Conservation (phyloP, 108 stramenopile genomes). For the Pseudonitzschia pungens region DNA sequence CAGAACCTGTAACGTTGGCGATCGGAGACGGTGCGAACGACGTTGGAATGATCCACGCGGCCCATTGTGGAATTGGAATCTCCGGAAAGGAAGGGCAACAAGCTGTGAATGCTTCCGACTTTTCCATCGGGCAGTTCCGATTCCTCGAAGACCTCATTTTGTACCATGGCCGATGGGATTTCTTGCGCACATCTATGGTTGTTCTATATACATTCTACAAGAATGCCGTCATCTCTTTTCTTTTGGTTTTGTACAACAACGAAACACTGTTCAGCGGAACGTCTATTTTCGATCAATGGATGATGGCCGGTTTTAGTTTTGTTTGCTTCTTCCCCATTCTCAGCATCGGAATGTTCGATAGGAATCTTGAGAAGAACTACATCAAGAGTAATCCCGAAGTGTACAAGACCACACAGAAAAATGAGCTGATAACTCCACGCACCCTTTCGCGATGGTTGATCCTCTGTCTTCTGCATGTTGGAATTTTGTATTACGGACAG, state of each 20-base stretch:
- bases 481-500: slow-evolving; percentile 69
- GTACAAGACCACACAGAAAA: slow-evolving; percentile 71
- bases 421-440: slow-evolving; percentile 70
- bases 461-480: slow-evolving; percentile 60
- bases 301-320: slow-evolving; percentile 86
- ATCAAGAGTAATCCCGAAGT: slow-evolving; percentile 72
- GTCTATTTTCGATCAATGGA: slow-evolving; percentile 80
- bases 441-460: slow-evolving; percentile 67
- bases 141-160: slow-evolving; percentile 88
- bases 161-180: slow-evolving; percentile 97
- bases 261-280: slow-evolving; percentile 82
- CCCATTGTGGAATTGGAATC: slow-evolving; percentile 94
- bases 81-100: slow-evolving; percentile 96
- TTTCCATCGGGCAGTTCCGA: slow-evolving; percentile 92
- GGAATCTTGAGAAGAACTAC: slow-evolving; percentile 85
- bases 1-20: slow-evolving; percentile 92
- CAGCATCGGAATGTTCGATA: slow-evolving; percentile 88
- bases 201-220: slow-evolving; percentile 98
- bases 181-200: slow-evolving; percentile 84
- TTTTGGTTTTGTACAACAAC: slow-evolving; percentile 64
- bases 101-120: slow-evolving; percentile 95
- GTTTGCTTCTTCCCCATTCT: slow-evolving; percentile 86
- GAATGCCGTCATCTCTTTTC: slow-evolving; percentile 88
- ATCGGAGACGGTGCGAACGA: slow-evolving; percentile 99
- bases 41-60: slow-evolving; percentile 97